phyloP scores from a whole-genome alignment of 768 basidiomycete species.

The Naganishia onofrii region DNA sequence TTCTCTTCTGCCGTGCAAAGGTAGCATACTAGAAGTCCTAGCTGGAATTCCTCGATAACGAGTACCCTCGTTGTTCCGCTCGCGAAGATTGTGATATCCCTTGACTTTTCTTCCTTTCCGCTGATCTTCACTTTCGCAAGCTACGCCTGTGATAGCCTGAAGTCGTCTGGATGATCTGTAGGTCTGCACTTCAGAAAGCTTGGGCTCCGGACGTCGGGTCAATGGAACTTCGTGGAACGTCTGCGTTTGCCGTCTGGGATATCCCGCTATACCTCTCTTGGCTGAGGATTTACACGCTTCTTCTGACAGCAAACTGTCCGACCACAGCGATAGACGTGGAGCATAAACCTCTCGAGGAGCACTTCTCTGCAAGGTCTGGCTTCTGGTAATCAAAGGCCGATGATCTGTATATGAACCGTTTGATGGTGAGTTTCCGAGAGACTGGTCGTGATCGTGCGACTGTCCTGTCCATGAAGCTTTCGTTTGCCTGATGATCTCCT shows the following conservation, averaged over 20 bases:
- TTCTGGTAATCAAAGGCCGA: not conserved
- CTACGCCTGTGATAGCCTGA: slow-evolving; percentile 3
- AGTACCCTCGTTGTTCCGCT: not conserved
- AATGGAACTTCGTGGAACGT: not conserved
- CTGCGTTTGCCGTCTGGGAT: slow-evolving; percentile 1
- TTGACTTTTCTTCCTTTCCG: not conserved
- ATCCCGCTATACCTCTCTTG: not conserved
- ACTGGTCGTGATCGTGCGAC: not conserved
- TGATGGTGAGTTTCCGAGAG: not conserved
- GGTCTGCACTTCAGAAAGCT: not conserved
- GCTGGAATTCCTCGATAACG: not conserved
- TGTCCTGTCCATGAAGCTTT: slow-evolving; percentile 11
- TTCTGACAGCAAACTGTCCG: not conserved
- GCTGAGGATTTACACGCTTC: not conserved
- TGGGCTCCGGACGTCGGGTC: not conserved
- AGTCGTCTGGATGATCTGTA: slow-evolving; percentile 5
- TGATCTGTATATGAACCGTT: not conserved
- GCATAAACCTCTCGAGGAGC: not conserved
- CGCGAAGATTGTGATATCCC: not conserved
- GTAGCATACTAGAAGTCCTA: slow-evolving; percentile 6
- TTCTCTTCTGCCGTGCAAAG: slow-evolving; percentile 9
- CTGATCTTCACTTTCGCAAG: not conserved
- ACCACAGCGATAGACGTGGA: not conserved
- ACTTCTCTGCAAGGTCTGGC: not conserved
- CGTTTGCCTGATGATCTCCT: slow-evolving; percentile 7